Conservation (phyloP, 2,329 filamentous ascomycete species). For the Cyclaneusma minus region DNA sequence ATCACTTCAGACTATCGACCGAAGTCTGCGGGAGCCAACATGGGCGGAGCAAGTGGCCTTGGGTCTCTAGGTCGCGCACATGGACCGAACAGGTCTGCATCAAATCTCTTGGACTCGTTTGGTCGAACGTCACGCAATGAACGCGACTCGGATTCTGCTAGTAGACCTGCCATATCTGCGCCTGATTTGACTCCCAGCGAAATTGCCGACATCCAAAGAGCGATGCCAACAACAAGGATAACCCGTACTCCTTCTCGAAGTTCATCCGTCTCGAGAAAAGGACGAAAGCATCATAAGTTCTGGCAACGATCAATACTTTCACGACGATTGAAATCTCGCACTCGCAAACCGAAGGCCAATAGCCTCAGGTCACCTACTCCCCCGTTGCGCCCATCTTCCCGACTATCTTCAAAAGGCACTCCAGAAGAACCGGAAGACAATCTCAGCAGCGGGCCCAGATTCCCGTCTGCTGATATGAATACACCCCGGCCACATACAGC, state of each 20-base stretch:
- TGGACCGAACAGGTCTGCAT: slow-evolving; percentile 25
- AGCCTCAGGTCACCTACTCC: slow-evolving; percentile 26
- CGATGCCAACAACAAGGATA: too few species aligned
- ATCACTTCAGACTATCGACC: slow-evolving; percentile 38
- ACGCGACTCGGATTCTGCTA: too few species aligned
- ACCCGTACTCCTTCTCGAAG: too few species aligned
- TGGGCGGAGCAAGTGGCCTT: slow-evolving; percentile 46
- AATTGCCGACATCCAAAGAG: slow-evolving; percentile 26
- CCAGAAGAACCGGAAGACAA: too few species aligned
- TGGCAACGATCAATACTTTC: slow-evolving; percentile 36
- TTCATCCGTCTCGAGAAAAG: neutral
- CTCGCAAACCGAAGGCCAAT: slow-evolving; percentile 22
- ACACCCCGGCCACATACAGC: slow-evolving; percentile 8
- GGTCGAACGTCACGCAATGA: too few species aligned
- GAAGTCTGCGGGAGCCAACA: slow-evolving; percentile 55
- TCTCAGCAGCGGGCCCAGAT: slow-evolving; percentile 6
- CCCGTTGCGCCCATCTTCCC: too few species aligned
- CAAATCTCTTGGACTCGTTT: slow-evolving; percentile 13
- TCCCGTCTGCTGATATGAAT: slow-evolving; percentile 12
- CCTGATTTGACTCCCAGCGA: too few species aligned
- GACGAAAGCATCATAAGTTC: slow-evolving; percentile 11
- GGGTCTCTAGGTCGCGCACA: slow-evolving; percentile 46
- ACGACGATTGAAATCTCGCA: slow-evolving; percentile 28
- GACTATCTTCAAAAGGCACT: too few species aligned
- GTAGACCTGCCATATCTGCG: too few species aligned